These are phyloP conservation scores for Cordyceps militaris DNA, from an alignment of 2,329 filamentous ascomycete genomes.

Conservation along the genomic window DNA sequence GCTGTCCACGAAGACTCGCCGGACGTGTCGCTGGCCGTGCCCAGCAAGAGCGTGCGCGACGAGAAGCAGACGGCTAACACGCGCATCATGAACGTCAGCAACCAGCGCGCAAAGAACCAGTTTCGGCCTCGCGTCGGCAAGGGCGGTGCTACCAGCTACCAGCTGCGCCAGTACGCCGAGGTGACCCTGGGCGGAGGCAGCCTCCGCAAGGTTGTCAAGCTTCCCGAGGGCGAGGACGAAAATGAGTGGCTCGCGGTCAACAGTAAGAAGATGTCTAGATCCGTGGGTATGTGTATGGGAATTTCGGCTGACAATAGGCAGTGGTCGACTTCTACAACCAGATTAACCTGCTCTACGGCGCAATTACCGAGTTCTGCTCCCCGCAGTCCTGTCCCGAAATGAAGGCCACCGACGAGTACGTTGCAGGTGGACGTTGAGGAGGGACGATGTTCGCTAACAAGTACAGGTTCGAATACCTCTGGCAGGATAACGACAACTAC, in stretches of 20 bases:
- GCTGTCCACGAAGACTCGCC: slow-evolving; percentile 24
- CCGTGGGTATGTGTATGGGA: neutral
- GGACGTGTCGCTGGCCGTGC: slow-evolving; percentile 8
- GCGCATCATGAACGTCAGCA: slow-evolving; percentile 43
- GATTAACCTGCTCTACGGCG: slow-evolving; percentile 96
- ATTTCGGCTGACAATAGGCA: slow-evolving; percentile 29
- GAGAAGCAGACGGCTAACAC: slow-evolving; percentile 24
- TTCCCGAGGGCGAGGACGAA: slow-evolving; percentile 94
- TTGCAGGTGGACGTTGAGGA: neutral
- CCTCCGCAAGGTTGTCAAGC: slow-evolving; percentile 89
- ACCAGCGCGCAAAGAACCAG: slow-evolving; percentile 79
- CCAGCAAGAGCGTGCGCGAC: neutral
- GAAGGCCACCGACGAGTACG: slow-evolving; percentile 98
- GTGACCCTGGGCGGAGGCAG: slow-evolving; percentile 93
- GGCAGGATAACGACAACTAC: slow-evolving; percentile 92
- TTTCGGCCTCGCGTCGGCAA: slow-evolving; percentile 88
- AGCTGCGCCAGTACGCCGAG: slow-evolving; percentile 95
- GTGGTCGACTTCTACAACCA: slow-evolving; percentile 99
- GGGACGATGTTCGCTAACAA: slow-evolving; percentile 15
- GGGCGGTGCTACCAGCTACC: slow-evolving; percentile 80
- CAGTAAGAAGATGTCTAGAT: slow-evolving; percentile 46
- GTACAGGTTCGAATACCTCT: slow-evolving; percentile 88
- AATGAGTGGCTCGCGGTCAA: slow-evolving; percentile 99
- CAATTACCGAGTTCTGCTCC: slow-evolving; percentile 98
- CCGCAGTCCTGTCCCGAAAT: slow-evolving; percentile 96